Evolutionary conservation across 805 yeast genomes (phyloP).

Genomic region (Zygotorulaspora danielsina): DNA sequence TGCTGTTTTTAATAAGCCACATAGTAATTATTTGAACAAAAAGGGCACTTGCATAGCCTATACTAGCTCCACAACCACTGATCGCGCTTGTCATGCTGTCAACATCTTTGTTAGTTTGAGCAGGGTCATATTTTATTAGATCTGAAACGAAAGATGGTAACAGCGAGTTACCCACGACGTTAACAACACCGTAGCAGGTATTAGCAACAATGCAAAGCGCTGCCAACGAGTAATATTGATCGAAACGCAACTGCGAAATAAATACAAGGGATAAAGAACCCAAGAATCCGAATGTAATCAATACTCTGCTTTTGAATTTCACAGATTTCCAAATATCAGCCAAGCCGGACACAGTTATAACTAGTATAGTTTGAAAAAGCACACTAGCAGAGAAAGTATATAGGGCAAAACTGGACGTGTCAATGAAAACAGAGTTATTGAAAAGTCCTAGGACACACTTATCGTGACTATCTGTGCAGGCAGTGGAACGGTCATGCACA

Average conservation of each 20-base stretch:
- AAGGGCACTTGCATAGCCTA: constrained; percentile 67
- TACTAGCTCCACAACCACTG: constrained; percentile 66
- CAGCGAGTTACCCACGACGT: constrained; percentile 74
- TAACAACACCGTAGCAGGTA: constrained; percentile 70
- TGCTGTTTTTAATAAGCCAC: constrained; percentile 43
- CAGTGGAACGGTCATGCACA: constrained; percentile 51
- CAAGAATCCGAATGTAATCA: constrained; percentile 52
- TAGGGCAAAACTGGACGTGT: constrained; percentile 68
- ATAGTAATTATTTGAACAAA: constrained; percentile 61
- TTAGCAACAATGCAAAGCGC: constrained; percentile 58
- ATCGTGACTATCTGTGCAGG: constrained; percentile 41
- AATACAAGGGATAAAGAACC: constrained; percentile 55
- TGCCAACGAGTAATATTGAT: constrained; percentile 37
- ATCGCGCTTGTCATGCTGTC: constrained; percentile 47
- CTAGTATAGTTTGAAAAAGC: constrained; percentile 63
- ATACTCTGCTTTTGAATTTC: constrained; percentile 50
- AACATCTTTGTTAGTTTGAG: constrained; percentile 5
- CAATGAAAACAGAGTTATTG: constrained; percentile 48
- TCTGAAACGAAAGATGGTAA: constrained; percentile 57
- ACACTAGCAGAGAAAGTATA: constrained; percentile 73
- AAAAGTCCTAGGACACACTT: constrained; percentile 46
- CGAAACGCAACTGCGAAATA: constrained; percentile 35
- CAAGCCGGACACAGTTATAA: constrained; percentile 72
- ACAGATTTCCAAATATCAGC: constrained; percentile 46
- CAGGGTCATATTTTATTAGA: constrained; percentile 27